phyloP scores from a whole-genome alignment of 2,329 filamentous ascomycete species.

The Ramularia collo-cygni region DNA sequence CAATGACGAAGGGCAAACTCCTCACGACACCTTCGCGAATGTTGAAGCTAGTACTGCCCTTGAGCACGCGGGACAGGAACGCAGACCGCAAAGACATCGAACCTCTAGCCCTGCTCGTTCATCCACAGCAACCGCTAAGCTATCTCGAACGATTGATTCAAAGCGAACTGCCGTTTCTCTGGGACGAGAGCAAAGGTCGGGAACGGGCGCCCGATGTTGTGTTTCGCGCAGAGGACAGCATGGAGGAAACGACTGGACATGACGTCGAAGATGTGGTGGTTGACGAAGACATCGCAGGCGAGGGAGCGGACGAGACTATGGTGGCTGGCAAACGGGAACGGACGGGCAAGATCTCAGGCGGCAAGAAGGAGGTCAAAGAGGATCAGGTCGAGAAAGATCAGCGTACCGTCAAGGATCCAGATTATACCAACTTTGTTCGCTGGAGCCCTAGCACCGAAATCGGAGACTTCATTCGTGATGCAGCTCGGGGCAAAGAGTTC shows the following conservation, averaged over 20 bases:
- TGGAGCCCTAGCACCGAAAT: conserved; percentile 88
- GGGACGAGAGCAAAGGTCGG: conserved; percentile 48
- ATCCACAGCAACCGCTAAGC: conserved; percentile 84
- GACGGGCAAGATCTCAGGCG: conserved; percentile 36
- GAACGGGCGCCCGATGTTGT: conserved; percentile 66
- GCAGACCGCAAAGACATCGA: conserved; percentile 65
- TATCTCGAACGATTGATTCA: conserved; percentile 87
- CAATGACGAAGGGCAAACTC: conserved; percentile 67
- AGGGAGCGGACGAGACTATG: conserved; percentile 43
- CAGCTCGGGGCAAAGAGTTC: conserved; percentile 77
- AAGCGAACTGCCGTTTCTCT: conserved; percentile 65
- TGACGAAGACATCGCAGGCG: conserved; percentile 35
- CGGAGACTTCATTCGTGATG: conserved; percentile 89
- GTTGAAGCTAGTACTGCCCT: conserved; percentile 71
- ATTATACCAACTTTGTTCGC: conserved; percentile 64
- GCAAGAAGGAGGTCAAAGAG: conserved; percentile 7
- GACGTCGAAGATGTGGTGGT: conserved; percentile 20
- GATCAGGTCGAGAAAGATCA: conserved; percentile 37
- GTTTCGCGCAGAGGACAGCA: conserved; percentile 73
- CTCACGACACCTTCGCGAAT: conserved; percentile 73
- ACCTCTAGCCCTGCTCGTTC: conserved; percentile 75
- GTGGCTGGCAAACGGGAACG: conserved; percentile 44
- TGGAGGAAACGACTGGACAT: conserved; percentile 47
- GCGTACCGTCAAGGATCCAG: conserved; percentile 28
- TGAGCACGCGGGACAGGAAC: conserved; percentile 56